A percentile compares a stretch with the other conserved stretches of the same genome.
Evolutionary conservation across 2,329 filamentous ascomycete species (phyloP).

Genomic region (Cladophialophora yegresii): DNA sequence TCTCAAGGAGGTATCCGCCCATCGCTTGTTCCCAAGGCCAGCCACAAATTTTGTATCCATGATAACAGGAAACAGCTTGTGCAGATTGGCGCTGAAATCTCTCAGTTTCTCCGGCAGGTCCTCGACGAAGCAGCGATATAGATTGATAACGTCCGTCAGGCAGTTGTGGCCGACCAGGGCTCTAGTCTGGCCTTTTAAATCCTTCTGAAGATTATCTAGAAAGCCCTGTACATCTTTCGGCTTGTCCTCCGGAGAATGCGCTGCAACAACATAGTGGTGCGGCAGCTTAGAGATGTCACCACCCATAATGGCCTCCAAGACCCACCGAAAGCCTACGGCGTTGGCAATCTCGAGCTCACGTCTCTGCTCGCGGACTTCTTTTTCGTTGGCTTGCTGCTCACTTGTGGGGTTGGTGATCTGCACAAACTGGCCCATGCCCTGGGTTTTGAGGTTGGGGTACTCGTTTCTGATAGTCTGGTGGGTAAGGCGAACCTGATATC

Average conservation of each 20-base stretch:
- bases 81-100: constrained; percentile 55
- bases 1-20: constrained; percentile 49
- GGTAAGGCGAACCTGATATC: constrained; percentile 65
- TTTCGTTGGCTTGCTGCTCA: constrained; percentile 40
- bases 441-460: constrained; percentile 49
- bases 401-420: constrained; percentile 46
- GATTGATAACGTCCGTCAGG: constrained; percentile 64
- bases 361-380: constrained; percentile 35
- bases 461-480: constrained; percentile 67
- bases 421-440: constrained; percentile 44
- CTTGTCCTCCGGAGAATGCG: constrained; percentile 35
- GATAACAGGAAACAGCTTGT: constrained; percentile 58
- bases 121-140: constrained; percentile 63
- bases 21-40: constrained; percentile 42
- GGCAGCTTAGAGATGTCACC: constrained; percentile 46
- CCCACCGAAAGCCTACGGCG: constrained; percentile 50
- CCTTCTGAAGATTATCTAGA: constrained; percentile 42
- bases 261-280: constrained; percentile 39
- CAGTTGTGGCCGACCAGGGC: constrained; percentile 65
- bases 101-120: constrained; percentile 57
- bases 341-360: constrained; percentile 41
- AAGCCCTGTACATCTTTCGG: constrained; percentile 36
- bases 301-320: constrained; percentile 50
- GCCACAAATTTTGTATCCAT: constrained; percentile 67
- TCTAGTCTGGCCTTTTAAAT: constrained; percentile 51